A percentile compares a stretch with the other conserved stretches of the same genome.
Conservation (phyloP, 306 rosid genomes). For the Vigna radiata region DNA sequence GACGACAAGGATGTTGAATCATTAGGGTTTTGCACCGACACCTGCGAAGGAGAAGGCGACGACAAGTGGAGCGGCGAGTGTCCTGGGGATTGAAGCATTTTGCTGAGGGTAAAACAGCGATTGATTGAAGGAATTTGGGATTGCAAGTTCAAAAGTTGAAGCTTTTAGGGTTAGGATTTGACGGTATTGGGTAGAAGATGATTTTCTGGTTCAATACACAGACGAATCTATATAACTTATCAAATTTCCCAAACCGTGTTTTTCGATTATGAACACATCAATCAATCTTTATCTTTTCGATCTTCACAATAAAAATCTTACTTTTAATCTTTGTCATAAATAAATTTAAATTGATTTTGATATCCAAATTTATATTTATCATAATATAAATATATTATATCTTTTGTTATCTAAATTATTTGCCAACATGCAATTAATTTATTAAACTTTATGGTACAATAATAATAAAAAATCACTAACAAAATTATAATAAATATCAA, state of each 20-base stretch:
- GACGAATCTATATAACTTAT: background rate
- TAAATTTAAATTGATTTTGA: too few relatives aligned
- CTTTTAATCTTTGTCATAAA: too few relatives aligned
- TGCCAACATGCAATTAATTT: too few relatives aligned
- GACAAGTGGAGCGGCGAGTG: slow-evolving; percentile 90
- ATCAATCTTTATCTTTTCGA: background rate
- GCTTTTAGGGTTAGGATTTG: slow-evolving; percentile 39
- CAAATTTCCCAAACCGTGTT: background rate
- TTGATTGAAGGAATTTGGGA: slow-evolving; percentile 11
- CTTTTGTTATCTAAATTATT: too few relatives aligned
- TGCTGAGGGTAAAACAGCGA: background rate
- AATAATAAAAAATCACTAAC: too few relatives aligned
- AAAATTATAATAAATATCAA: too few relatives aligned
- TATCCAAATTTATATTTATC: too few relatives aligned
- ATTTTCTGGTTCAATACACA: background rate
- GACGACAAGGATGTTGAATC: slow-evolving; percentile 42
- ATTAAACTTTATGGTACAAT: too few relatives aligned
- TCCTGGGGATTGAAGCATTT: slow-evolving; percentile 92
- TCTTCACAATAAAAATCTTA: too few relatives aligned
- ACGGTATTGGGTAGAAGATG: background rate
- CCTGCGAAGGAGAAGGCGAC: slow-evolving; percentile 68
- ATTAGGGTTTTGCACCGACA: slow-evolving; percentile 50
- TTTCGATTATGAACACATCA: background rate
- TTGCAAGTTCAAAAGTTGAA: background rate
- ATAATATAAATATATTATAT: too few relatives aligned